Percentiles rank a stretch among this genome's conserved stretches.
phyloP scores from a whole-genome alignment of 75 land plant species.

The Selaginella moellendorffii region DNA sequence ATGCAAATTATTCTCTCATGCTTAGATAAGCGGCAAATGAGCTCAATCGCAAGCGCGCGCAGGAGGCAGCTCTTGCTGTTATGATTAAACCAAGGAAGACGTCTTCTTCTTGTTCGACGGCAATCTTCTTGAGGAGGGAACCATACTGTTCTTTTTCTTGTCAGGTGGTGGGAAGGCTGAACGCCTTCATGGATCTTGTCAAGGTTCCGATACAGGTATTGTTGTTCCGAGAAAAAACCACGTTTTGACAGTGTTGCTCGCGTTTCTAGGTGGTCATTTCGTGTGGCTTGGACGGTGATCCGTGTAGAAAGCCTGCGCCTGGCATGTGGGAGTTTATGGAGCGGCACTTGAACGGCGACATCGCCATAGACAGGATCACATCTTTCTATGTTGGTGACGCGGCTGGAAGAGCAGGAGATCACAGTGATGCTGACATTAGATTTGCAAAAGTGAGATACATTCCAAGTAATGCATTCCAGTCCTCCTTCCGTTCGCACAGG shows the following conservation, averaged over 20 bases:
- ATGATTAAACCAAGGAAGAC: no score
- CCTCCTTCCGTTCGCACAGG: no score
- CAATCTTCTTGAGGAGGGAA: no score
- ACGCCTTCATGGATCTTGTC: conserved; percentile 54
- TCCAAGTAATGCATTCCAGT: no score
- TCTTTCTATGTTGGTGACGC: conserved; percentile 99
- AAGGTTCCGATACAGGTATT: conserved; percentile 95
- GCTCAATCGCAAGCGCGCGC: no score
- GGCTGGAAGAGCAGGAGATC: conserved; percentile 76
- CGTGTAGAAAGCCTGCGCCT: conserved; percentile 70
- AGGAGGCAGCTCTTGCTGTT: no score
- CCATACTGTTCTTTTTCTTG: neutral
- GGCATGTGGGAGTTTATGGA: conserved; percentile 95
- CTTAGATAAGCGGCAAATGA: no score
- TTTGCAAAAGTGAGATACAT: conserved; percentile 82
- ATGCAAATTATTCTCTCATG: no score
- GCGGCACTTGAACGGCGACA: conserved; percentile 65
- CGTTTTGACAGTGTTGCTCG: no score
- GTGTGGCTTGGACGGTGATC: conserved; percentile 57
- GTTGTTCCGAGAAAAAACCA: no score
- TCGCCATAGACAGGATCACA: conserved; percentile 58
- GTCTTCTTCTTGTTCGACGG: no score
- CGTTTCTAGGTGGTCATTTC: conserved; percentile 68
- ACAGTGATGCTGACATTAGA: conserved; percentile 82
- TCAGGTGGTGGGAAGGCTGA: conserved; percentile 81